These are phyloP conservation scores for Penicillium oxalicum DNA, from an alignment of 2,329 filamentous ascomycete genomes.

Conservation along the genomic window DNA sequence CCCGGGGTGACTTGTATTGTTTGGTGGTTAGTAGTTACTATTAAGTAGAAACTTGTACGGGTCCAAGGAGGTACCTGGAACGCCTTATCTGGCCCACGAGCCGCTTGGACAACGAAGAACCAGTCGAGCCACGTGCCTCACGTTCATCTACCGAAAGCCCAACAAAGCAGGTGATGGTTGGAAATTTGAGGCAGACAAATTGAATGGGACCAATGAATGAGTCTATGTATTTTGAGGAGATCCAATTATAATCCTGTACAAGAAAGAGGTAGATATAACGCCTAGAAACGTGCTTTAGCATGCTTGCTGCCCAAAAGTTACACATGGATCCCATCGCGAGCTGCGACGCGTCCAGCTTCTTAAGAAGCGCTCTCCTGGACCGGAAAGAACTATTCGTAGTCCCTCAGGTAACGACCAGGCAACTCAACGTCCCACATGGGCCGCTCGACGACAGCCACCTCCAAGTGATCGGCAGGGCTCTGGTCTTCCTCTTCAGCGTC, in stretches of 20 bases:
- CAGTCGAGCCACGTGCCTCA: too few relatives aligned
- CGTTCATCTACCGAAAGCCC: too few relatives aligned
- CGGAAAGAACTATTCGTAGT: constrained; percentile 39
- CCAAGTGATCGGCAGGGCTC: constrained; percentile 36
- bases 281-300: constrained; percentile 18
- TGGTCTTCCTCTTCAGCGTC: constrained; percentile 24
- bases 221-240: constrained; percentile 10
- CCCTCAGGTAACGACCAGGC: constrained; percentile 62
- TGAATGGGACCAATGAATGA: background rate
- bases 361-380: background rate
- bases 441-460: constrained; percentile 83
- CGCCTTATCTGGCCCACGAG: too few relatives aligned
- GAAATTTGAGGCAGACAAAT: background rate
- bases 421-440: constrained; percentile 77
- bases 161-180: too few relatives aligned
- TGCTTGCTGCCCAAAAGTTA: constrained; percentile 13
- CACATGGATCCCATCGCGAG: constrained; percentile 6
- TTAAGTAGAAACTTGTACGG: too few relatives aligned
- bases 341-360: constrained; percentile 4
- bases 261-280: constrained; percentile 5
- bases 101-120: too few relatives aligned
- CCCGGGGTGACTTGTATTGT: too few relatives aligned
- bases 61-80: too few relatives aligned
- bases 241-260: constrained; percentile 16
- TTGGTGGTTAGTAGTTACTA: too few relatives aligned